Conservation (phyloP, 169 alveolate species). For the Cryptosporidium sp. region DNA sequence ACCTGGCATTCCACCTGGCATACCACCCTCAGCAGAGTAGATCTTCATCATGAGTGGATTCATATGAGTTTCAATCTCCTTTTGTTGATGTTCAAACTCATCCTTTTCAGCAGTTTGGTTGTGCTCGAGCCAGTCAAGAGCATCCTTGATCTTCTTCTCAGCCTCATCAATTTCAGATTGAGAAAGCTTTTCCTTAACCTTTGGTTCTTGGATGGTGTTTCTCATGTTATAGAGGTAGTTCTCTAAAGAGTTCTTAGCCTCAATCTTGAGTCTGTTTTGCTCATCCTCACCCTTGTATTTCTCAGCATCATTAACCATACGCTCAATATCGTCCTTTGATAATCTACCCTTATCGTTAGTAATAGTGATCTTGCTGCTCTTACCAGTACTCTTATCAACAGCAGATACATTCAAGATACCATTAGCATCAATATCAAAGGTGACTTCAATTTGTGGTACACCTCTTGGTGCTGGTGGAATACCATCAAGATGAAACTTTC, state of each 20-base stretch:
- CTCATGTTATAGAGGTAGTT: constrained; percentile 92
- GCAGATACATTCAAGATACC: constrained; percentile 95
- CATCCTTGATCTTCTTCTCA: constrained; percentile 89
- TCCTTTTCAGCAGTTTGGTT: constrained; percentile 94
- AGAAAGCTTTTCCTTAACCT: constrained; percentile 92
- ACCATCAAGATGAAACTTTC: constrained; percentile 95
- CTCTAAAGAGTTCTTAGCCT: constrained; percentile 93
- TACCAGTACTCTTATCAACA: constrained; percentile 96
- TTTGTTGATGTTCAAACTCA: constrained; percentile 93
- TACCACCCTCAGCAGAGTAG: constrained; percentile 91
- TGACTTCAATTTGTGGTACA: constrained; percentile 94
- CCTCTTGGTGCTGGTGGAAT: constrained; percentile 97
- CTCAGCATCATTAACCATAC: constrained; percentile 96
- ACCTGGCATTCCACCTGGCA: constrained; percentile 88
- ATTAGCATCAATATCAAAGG: constrained; percentile 96
- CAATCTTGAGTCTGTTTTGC: constrained; percentile 89
- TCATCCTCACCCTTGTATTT: constrained; percentile 94
- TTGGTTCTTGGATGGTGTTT: constrained; percentile 92
- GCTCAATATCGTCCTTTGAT: constrained; percentile 93
- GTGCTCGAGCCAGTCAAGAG: constrained; percentile 93
- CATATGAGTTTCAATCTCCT: constrained; percentile 95
- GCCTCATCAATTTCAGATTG: constrained; percentile 92
- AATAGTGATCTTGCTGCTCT: constrained; percentile 92
- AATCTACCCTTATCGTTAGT: constrained; percentile 95
- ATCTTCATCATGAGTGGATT: constrained; percentile 94